phyloP scores from a whole-genome alignment of 768 basidiomycete species.

The Russula sp. region DNA sequence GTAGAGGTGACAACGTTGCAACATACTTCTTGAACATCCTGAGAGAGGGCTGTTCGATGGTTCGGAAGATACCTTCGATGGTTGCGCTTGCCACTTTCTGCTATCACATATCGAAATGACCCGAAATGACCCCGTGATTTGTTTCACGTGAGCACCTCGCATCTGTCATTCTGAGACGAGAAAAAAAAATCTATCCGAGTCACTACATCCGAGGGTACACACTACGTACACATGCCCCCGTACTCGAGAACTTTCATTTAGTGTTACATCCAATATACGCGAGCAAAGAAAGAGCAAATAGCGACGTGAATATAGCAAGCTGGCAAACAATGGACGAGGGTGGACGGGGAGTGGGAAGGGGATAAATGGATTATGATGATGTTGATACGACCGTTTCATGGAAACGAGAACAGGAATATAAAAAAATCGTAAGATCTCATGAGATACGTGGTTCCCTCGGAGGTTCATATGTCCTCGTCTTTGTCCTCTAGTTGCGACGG shows the following conservation, averaged over 20 bases:
- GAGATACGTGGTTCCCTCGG: slow-evolving; percentile 18
- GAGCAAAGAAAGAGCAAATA: slow-evolving; percentile 28
- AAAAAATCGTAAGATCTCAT: slow-evolving; percentile 24
- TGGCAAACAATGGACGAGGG: slow-evolving; percentile 16
- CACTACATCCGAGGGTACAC: slow-evolving; percentile 32
- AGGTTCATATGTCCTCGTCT: slow-evolving; percentile 73
- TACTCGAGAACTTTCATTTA: slow-evolving; percentile 25
- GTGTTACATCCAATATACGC: slow-evolving; percentile 28
- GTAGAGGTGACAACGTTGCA: not conserved
- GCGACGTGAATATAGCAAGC: slow-evolving; percentile 24
- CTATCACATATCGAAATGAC: too few species aligned
- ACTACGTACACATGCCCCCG: slow-evolving; percentile 32
- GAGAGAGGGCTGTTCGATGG: not conserved
- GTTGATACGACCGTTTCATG: slow-evolving; percentile 16
- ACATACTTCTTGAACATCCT: slow-evolving; percentile 78
- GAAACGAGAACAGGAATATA: slow-evolving; percentile 24
- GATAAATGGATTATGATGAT: slow-evolving; percentile 23
- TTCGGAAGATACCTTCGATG: not conserved
- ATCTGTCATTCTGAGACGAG: not conserved
- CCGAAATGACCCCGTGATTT: not conserved
- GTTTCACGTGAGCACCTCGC: not conserved
- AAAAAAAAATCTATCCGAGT: slow-evolving; percentile 18
- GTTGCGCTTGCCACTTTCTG: slow-evolving; percentile 15
- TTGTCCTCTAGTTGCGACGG: slow-evolving; percentile 92
- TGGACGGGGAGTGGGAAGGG: slow-evolving; percentile 12